Percentiles rank a stretch among this genome's conserved stretches.
These are phyloP conservation scores for Funneliformis mosseae DNA, from an alignment of 192 early-diverging fungal genomes.

Conservation along the genomic window DNA sequence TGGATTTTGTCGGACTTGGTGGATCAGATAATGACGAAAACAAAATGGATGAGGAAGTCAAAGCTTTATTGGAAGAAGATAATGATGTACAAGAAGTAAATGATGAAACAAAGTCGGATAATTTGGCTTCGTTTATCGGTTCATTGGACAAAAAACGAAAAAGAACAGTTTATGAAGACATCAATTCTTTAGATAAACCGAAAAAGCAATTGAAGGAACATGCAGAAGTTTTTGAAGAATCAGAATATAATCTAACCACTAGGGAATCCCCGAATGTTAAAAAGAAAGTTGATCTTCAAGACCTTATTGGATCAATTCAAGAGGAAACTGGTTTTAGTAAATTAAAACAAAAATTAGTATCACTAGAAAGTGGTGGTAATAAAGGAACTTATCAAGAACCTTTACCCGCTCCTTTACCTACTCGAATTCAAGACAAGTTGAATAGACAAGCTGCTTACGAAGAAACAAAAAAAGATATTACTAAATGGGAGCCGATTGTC, in stretches of 20 bases:
- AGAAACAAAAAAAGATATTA: constrained; percentile 78
- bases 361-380: constrained; percentile 50
- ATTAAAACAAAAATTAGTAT: constrained; percentile 66
- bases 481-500: constrained; percentile 84
- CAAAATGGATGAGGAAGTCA: constrained; percentile 39
- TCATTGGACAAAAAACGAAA: constrained; percentile 64
- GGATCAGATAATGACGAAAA: not conserved
- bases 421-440: constrained; percentile 80
- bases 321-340: constrained; percentile 63
- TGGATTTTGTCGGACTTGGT: not conserved
- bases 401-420: constrained; percentile 77
- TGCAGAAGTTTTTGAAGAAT: constrained; percentile 74
- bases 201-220: constrained; percentile 60
- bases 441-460: constrained; percentile 85
- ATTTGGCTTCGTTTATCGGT: constrained; percentile 67
- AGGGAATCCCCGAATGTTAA: constrained; percentile 41
- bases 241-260: constrained; percentile 69
- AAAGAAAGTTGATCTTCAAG: constrained; percentile 72
- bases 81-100: constrained; percentile 45
- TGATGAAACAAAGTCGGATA: constrained; percentile 52
- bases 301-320: constrained; percentile 71
- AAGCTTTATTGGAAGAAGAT: constrained; percentile 44
- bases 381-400: constrained; percentile 51
- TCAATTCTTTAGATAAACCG: constrained; percentile 40
- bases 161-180: constrained; percentile 40